Evolutionary conservation across 768 basidiomycete genomes (phyloP).

Genomic region (Podaxis sp.): DNA sequence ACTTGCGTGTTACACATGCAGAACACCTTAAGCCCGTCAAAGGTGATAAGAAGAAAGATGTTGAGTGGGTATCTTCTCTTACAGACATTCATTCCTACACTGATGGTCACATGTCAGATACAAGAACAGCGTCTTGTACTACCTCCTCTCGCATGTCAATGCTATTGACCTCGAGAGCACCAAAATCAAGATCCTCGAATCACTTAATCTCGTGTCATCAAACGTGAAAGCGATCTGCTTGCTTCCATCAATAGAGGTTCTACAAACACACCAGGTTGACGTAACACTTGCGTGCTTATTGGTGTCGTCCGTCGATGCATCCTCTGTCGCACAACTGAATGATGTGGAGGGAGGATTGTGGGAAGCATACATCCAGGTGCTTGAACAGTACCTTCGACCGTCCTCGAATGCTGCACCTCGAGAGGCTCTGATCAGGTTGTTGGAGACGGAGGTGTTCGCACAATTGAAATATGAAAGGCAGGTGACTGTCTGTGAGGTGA

Average conservation of each 20-base stretch:
- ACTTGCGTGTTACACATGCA: constrained; percentile 60
- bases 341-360: constrained; percentile 44
- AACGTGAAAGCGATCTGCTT: constrained; percentile 50
- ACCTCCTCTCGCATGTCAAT: constrained; percentile 75
- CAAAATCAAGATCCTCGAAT: constrained; percentile 54
- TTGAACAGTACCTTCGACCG: constrained; percentile 45
- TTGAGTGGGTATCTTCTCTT: constrained; percentile 42
- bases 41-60: constrained; percentile 55
- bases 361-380: constrained; percentile 44
- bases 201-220: constrained; percentile 47
- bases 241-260: constrained; percentile 51
- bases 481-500: constrained; percentile 49
- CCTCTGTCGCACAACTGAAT: constrained; percentile 45
- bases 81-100: neutral
- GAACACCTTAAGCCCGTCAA: constrained; percentile 49
- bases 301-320: constrained; percentile 53
- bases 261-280: constrained; percentile 30
- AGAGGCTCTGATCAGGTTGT: constrained; percentile 37
- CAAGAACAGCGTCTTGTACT: constrained; percentile 72
- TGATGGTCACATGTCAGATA: constrained; percentile 43
- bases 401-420: constrained; percentile 46
- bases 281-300: constrained; percentile 35
- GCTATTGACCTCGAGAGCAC: constrained; percentile 49
- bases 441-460: constrained; percentile 59
- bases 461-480: constrained; percentile 53